Conservation (phyloP, 106 monocot species). For the Allium sativum region DNA sequence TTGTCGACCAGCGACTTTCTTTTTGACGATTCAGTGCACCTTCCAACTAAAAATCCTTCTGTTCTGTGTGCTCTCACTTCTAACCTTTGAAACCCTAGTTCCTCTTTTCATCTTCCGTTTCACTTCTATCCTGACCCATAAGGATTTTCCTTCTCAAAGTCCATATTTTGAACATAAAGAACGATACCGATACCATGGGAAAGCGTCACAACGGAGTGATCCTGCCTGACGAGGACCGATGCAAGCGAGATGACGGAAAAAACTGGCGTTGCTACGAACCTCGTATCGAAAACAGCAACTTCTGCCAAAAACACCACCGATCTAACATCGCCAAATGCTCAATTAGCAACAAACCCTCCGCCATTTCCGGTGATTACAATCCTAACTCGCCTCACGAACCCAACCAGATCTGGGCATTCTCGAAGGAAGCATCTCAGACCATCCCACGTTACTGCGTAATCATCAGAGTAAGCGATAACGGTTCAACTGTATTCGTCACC, state of each 20-base stretch:
- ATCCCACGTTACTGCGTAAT: not conserved
- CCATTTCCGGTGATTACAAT: not conserved
- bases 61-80: not conserved
- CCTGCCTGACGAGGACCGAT: conserved; percentile 3
- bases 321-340: not conserved
- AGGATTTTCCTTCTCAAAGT: too few relatives aligned
- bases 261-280: conserved; percentile 1
- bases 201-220: not conserved
- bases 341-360: not conserved
- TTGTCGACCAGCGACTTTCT: too few relatives aligned
- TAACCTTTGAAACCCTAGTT: not conserved
- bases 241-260: conserved; percentile 4
- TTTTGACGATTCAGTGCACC: too few relatives aligned
- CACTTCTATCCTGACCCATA: too few relatives aligned
- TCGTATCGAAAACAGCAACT: not conserved
- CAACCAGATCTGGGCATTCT: conserved; percentile 5
- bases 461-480: not conserved
- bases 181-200: not conserved
- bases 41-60: too few relatives aligned
- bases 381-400: not conserved
- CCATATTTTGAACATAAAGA: not conserved
- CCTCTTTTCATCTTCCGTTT: too few relatives aligned
- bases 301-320: conserved; percentile 3
- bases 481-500: not conserved
- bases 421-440: not conserved